Percentiles rank a stretch among this genome's conserved stretches.
Evolutionary conservation across 2,329 filamentous ascomycete species (phyloP).

Genomic region (Talaromyces sp.): DNA sequence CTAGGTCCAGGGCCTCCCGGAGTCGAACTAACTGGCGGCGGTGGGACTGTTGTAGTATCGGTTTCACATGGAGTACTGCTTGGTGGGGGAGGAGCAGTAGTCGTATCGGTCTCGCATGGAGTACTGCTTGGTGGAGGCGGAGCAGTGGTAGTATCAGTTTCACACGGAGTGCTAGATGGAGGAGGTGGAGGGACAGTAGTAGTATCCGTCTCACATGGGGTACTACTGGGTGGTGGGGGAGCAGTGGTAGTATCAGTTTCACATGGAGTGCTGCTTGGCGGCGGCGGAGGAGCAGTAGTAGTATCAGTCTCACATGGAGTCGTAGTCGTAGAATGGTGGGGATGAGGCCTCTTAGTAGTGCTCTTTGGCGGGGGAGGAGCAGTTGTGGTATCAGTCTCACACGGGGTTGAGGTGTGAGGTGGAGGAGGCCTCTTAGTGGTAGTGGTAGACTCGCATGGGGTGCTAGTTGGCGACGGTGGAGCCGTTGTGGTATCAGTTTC

Average conservation of each 20-base stretch:
- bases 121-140: constrained; percentile 5
- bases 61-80: constrained; percentile 8
- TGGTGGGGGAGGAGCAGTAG: constrained; percentile 2
- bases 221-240: constrained; percentile 1
- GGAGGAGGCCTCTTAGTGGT: constrained; percentile 3
- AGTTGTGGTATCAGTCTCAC: constrained; percentile 4
- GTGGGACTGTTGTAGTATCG: not conserved
- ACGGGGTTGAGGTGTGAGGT: constrained; percentile 9
- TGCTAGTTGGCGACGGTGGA: not conserved
- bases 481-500: constrained; percentile 1
- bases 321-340: not conserved
- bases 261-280: constrained; percentile 12
- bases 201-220: constrained; percentile 18
- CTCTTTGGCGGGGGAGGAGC: not conserved
- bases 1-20: constrained; percentile 8
- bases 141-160: constrained; percentile 9
- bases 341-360: constrained; percentile 3
- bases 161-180: constrained; percentile 8
- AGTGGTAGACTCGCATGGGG: constrained; percentile 17
- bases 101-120: constrained; percentile 8
- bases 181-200: constrained; percentile 4
- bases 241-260: constrained; percentile 10
- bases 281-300: not conserved
- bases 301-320: constrained; percentile 11
- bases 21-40: constrained; percentile 5